Evolutionary conservation across 2,329 filamentous ascomycete genomes (phyloP).

Genomic region (Cordyceps pruinosa): DNA sequence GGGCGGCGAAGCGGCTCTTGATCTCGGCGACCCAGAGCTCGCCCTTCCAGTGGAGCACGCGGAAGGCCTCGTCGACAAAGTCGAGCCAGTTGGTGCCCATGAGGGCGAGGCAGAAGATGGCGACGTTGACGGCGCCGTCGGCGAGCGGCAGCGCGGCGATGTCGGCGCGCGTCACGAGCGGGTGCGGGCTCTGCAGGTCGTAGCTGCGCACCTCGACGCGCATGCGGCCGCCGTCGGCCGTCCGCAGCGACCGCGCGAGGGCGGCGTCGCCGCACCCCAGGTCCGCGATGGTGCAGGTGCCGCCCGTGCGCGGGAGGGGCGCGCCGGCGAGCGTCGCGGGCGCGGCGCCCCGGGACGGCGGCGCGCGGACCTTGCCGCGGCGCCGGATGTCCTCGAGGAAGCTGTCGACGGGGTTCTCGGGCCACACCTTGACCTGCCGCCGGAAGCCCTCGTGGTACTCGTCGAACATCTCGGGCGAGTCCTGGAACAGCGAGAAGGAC

Average conservation of each 20-base stretch:
- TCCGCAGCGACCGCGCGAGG: constrained; percentile 65
- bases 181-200: constrained; percentile 72
- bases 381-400: constrained; percentile 67
- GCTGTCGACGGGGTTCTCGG: constrained; percentile 87
- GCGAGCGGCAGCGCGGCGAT: constrained; percentile 74
- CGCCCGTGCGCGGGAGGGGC: constrained; percentile 64
- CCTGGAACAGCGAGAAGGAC: constrained; percentile 74
- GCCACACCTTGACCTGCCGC: constrained; percentile 92
- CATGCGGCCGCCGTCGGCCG: constrained; percentile 55
- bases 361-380: constrained; percentile 54
- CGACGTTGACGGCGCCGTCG: constrained; percentile 72
- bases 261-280: constrained; percentile 89
- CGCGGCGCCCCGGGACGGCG: constrained; percentile 24
- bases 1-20: constrained; percentile 71
- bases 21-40: constrained; percentile 98
- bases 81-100: constrained; percentile 99
- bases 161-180: constrained; percentile 79
- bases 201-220: constrained; percentile 74
- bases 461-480: constrained; percentile 85
- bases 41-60: constrained; percentile 84
- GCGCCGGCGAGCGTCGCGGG: constrained; percentile 23
- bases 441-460: constrained; percentile 97
- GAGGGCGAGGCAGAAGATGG: constrained; percentile 89
- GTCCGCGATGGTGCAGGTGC: constrained; percentile 75
- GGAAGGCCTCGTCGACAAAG: constrained; percentile 93